These are phyloP conservation scores for Eustoma russellianum DNA, from an alignment of 257 asterid genomes.

Conservation along the genomic window DNA sequence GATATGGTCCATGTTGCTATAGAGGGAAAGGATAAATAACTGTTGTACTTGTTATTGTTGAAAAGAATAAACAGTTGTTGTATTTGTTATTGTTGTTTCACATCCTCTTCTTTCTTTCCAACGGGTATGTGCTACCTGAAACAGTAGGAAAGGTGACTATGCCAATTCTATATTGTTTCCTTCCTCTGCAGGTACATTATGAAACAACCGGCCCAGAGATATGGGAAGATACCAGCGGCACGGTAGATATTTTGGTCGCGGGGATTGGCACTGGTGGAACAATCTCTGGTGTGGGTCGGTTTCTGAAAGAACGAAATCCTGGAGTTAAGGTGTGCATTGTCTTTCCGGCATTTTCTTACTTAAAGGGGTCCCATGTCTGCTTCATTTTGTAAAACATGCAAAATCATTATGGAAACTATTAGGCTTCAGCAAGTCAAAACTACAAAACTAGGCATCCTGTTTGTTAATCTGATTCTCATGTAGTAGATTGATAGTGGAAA, in stretches of 20 bases:
- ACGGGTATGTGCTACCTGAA: neutral
- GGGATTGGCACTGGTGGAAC: constrained; percentile 99
- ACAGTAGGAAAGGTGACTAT: neutral
- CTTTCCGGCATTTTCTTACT: neutral
- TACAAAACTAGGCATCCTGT: neutral
- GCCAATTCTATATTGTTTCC: neutral
- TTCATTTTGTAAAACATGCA: neutral
- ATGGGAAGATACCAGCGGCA: constrained; percentile 97
- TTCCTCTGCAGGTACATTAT: constrained; percentile 62
- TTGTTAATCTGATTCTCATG: neutral
- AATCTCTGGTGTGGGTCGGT: constrained; percentile 82
- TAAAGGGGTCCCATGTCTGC: neutral
- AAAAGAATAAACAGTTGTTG: too few relatives aligned
- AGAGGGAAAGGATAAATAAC: too few relatives aligned
- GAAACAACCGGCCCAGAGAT: constrained; percentile 99
- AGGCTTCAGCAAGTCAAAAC: too few relatives aligned
- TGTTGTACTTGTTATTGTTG: too few relatives aligned
- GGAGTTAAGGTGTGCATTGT: constrained; percentile 50
- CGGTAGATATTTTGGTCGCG: constrained; percentile 94
- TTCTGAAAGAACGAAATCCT: constrained; percentile 67
- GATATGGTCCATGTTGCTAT: too few relatives aligned
- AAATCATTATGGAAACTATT: neutral
- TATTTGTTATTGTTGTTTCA: neutral
- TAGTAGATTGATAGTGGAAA: neutral
- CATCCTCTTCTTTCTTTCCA: neutral